phyloP scores from a whole-genome alignment of 345 rosid species.

The Citrus glauca region DNA sequence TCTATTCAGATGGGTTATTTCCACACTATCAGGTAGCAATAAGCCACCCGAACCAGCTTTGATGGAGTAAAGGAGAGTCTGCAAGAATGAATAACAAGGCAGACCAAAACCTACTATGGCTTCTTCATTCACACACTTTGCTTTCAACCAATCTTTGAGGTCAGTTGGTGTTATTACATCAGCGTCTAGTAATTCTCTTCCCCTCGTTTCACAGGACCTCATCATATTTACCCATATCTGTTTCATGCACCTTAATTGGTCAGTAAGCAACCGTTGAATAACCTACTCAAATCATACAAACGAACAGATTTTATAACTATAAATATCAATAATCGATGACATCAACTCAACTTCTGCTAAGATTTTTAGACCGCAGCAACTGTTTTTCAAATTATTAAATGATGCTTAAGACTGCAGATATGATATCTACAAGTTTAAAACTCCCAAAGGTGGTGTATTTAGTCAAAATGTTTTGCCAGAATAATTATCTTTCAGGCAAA shows the following conservation, averaged over 20 bases:
- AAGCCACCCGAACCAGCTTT: conserved; percentile 57
- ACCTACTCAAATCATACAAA: not conserved
- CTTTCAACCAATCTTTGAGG: conserved; percentile 51
- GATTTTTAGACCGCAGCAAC: not conserved
- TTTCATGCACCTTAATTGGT: not conserved
- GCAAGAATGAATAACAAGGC: conserved; percentile 60
- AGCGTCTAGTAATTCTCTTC: conserved; percentile 58
- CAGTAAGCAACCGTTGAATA: not conserved
- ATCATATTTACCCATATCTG: conserved; percentile 64
- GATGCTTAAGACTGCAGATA: not conserved
- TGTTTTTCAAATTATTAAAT: not conserved
- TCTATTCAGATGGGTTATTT: conserved; percentile 59
- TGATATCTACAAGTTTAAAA: not conserved
- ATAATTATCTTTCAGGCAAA: not conserved
- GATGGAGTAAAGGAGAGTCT: conserved; percentile 53
- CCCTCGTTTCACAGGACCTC: conserved; percentile 55
- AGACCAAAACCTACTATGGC: conserved; percentile 49
- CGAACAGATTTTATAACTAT: not conserved
- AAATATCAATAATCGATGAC: not conserved
- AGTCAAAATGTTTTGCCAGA: not conserved
- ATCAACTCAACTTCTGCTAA: not conserved
- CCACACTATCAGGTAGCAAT: conserved; percentile 55
- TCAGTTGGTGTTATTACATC: conserved; percentile 45
- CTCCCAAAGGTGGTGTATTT: not conserved
- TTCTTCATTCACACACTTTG: conserved; percentile 46